These are phyloP conservation scores for Pulveroboletus ravenelii DNA, from an alignment of 768 basidiomycete species.

Conservation along the genomic window DNA sequence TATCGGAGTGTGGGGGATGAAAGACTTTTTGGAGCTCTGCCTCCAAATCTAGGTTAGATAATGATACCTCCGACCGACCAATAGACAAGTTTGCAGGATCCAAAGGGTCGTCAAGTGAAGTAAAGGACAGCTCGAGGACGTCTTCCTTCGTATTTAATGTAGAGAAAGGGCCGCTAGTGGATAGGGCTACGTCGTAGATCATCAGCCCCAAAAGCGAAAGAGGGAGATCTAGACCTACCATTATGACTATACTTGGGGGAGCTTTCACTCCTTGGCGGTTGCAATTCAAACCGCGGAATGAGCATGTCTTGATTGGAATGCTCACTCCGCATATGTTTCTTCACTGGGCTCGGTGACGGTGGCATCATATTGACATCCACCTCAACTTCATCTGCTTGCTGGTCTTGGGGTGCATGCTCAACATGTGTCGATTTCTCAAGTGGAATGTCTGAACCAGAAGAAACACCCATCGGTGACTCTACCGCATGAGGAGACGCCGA, in stretches of 20 bases:
- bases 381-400: slow-evolving; percentile 30
- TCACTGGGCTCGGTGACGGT: slow-evolving; percentile 46
- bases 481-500: slow-evolving; percentile 21
- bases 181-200: slow-evolving; percentile 5
- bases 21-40: slow-evolving; percentile 26
- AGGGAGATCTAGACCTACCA: slow-evolving; percentile 12
- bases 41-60: slow-evolving; percentile 31
- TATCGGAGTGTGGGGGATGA: slow-evolving; percentile 9
- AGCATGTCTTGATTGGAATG: slow-evolving; percentile 27
- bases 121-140: slow-evolving; percentile 21
- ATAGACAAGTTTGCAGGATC: slow-evolving; percentile 32
- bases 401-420: slow-evolving; percentile 32
- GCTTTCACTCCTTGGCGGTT: slow-evolving; percentile 14
- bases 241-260: slow-evolving; percentile 16
- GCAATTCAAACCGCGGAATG: slow-evolving; percentile 33
- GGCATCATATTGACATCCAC: slow-evolving; percentile 42
- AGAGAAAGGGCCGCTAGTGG: slow-evolving; percentile 21
- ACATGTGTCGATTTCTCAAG: slow-evolving; percentile 37
- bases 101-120: slow-evolving; percentile 28
- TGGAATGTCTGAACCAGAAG: slow-evolving; percentile 17
- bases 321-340: slow-evolving; percentile 16
- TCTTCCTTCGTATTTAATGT: slow-evolving; percentile 24
- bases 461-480: slow-evolving; percentile 23
- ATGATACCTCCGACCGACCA: slow-evolving; percentile 35
- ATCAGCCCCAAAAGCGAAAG: neutral